Percentiles rank a stretch among this genome's conserved stretches.
These are phyloP conservation scores for Pichia rugopelliculosa DNA, from an alignment of 805 yeast genomes.

Conservation along the genomic window DNA sequence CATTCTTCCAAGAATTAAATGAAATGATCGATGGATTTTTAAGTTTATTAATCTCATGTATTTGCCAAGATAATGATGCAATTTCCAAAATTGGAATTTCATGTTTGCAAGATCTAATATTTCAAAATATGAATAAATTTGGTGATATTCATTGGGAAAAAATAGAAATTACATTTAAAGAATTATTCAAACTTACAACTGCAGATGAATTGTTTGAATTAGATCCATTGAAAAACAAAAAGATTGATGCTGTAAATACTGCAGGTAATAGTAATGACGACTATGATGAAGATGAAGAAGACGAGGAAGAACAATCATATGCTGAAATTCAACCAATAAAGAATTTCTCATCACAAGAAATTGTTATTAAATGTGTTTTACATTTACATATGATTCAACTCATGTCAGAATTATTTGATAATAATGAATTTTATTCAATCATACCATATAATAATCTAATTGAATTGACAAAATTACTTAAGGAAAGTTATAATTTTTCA, in stretches of 20 bases:
- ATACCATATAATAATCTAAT: slow-evolving; percentile 64
- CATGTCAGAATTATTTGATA: slow-evolving; percentile 69
- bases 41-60: slow-evolving; percentile 73
- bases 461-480: slow-evolving; percentile 51
- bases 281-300: slow-evolving; percentile 10
- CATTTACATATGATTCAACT: slow-evolving; percentile 86
- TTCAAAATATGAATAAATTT: slow-evolving; percentile 68
- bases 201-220: slow-evolving; percentile 74
- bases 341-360: slow-evolving; percentile 44
- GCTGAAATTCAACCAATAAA: slow-evolving; percentile 15
- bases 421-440: slow-evolving; percentile 55
- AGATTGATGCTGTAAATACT: slow-evolving; percentile 8
- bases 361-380: slow-evolving; percentile 87
- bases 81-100: slow-evolving; percentile 92
- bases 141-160: slow-evolving; percentile 64
- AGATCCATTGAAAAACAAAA: slow-evolving; percentile 36
- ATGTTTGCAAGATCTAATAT: slow-evolving; percentile 71
- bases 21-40: slow-evolving; percentile 73
- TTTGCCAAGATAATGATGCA: slow-evolving; percentile 95
- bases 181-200: slow-evolving; percentile 72
- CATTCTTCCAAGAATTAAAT: slow-evolving; percentile 71
- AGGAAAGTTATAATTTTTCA: slow-evolving; percentile 73
- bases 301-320: slow-evolving; percentile 4
- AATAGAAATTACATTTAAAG: slow-evolving; percentile 56
- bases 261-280: slow-evolving; percentile 5